phyloP scores from a whole-genome alignment of 345 rosid genomes.

The Gossypium raimondii region DNA sequence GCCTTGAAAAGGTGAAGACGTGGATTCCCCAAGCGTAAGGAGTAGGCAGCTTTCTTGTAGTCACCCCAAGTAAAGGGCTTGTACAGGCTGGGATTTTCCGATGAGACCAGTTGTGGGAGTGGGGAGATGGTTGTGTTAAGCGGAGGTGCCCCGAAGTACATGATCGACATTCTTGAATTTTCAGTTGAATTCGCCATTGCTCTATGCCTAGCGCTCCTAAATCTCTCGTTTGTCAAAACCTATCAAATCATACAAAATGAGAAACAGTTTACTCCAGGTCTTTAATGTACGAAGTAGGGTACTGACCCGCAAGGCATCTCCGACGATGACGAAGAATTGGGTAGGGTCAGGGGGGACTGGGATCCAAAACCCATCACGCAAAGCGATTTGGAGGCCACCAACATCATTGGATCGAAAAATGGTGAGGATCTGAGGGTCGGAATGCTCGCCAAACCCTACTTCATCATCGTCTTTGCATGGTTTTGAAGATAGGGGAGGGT shows the following conservation, averaged over 20 bases:
- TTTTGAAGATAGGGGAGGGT: constrained; percentile 42
- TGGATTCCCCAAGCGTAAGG: constrained; percentile 21
- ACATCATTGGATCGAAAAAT: constrained; percentile 84
- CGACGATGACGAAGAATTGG: constrained; percentile 71
- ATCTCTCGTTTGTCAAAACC: constrained; percentile 85
- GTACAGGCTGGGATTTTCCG: constrained; percentile 41
- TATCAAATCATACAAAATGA: constrained; percentile 3
- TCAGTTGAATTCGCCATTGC: constrained; percentile 40
- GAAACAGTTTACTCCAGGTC: too few relatives aligned
- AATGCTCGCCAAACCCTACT: constrained; percentile 89
- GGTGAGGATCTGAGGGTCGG: constrained; percentile 97
- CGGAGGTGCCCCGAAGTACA: constrained; percentile 89
- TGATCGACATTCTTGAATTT: constrained; percentile 68
- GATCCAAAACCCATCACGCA: constrained; percentile 63
- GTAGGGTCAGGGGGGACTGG: constrained; percentile 75
- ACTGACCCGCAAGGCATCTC: constrained; percentile 77
- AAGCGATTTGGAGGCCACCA: constrained; percentile 70
- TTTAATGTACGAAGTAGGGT: too few relatives aligned
- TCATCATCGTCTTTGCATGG: constrained; percentile 19
- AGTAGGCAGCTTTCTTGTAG: constrained; percentile 68
- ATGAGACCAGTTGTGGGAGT: constrained; percentile 49
- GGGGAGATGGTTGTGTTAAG: constrained; percentile 50
- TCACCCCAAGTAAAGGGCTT: constrained; percentile 84
- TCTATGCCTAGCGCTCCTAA: constrained; percentile 78
- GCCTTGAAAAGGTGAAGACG: constrained; percentile 62